Evolutionary conservation across 2,329 filamentous ascomycete genomes (phyloP), one percentile per base, ranked within the genome.

Genomic region (Cercospora berteroae): DNA sequence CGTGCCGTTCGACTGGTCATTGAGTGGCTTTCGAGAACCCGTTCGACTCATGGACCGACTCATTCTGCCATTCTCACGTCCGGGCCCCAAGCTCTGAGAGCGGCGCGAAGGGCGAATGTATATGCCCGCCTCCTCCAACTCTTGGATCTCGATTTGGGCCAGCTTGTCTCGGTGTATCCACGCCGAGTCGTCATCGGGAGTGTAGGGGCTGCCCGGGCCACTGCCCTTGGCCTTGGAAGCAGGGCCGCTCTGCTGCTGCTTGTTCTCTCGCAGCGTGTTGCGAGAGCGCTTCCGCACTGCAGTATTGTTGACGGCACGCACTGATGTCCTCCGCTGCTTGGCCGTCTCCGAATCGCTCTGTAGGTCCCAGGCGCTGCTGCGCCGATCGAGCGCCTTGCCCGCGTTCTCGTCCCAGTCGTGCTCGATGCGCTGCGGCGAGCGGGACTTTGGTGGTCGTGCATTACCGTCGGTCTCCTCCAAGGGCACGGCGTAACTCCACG

Each of bases 111-210:
- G 85, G 75, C 73, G 83, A 80, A 70, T 88, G 83, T 68, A 82
- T 73, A 94, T 88, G 31, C 91, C 92, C 6, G 91, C 91, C 67
- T 90, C 91, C 77, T 93, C 90, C 69, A 95, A 84, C 79, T 95
- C 92, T 75, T 89, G 86, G 72, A 83, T 94, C 80, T 95, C 92
- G 72, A 94, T 95, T 76, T 87, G 87, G 64, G 90, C 91, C 69
- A 95, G 81, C 80, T 94, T 94, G 80, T 95, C 92, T 65, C 92
- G 84, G 76, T 95, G 92, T 73, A 95, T 94, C 92, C 92, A 95
- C 78, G 92, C 90, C 33, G 88, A 90, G 68, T 87, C 84, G 68
- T 90, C 88, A 10, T 42, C 48, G 13, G 29, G 29, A 16, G 61
- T 31, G 20, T 57, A 63, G n/a, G 61, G n/a, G 29, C 18, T 39